Conservation (phyloP, 768 basidiomycete species). For the Ephemerocybe angulata region DNA sequence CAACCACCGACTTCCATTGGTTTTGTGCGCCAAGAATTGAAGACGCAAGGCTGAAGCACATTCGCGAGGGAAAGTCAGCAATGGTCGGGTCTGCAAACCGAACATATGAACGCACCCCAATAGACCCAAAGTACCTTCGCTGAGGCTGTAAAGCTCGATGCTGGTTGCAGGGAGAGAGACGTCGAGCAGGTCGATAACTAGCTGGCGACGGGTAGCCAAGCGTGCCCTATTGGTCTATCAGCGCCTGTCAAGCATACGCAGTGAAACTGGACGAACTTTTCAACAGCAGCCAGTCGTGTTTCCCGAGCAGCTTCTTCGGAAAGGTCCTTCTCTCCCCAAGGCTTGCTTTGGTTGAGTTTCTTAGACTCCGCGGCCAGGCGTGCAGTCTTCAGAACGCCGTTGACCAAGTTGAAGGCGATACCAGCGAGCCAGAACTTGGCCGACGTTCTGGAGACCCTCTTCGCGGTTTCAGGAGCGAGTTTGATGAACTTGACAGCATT, state of each 20-base stretch:
- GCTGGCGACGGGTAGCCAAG: conserved; percentile 67
- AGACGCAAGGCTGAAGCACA: conserved; percentile 53
- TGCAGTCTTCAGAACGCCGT: conserved; percentile 62
- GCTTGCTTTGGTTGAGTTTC: conserved; percentile 41
- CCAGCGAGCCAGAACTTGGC: conserved; percentile 89
- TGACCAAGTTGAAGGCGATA: conserved; percentile 73
- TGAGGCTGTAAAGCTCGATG: conserved; percentile 69
- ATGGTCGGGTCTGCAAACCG: neutral
- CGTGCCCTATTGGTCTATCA: conserved; percentile 45
- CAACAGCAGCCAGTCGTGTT: conserved; percentile 53
- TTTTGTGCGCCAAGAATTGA: conserved; percentile 66
- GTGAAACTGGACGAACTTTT: conserved; percentile 39
- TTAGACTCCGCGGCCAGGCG: conserved; percentile 61
- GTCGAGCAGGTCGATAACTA: conserved; percentile 82
- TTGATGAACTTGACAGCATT: conserved; percentile 63
- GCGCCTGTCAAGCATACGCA: neutral
- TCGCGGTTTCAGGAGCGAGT: conserved; percentile 56
- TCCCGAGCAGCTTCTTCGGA: conserved; percentile 64
- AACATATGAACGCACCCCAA: conserved; percentile 62
- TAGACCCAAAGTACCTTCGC: conserved; percentile 82
- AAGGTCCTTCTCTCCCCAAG: conserved; percentile 63
- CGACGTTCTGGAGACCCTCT: conserved; percentile 58
- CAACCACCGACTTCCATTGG: conserved; percentile 58
- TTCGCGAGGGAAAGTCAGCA: conserved; percentile 1
- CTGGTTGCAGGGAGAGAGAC: conserved; percentile 86